Base-by-base conservation (phyloP, 2,329 filamentous ascomycete genomes). In the Davidsoniella virescens region DNA sequence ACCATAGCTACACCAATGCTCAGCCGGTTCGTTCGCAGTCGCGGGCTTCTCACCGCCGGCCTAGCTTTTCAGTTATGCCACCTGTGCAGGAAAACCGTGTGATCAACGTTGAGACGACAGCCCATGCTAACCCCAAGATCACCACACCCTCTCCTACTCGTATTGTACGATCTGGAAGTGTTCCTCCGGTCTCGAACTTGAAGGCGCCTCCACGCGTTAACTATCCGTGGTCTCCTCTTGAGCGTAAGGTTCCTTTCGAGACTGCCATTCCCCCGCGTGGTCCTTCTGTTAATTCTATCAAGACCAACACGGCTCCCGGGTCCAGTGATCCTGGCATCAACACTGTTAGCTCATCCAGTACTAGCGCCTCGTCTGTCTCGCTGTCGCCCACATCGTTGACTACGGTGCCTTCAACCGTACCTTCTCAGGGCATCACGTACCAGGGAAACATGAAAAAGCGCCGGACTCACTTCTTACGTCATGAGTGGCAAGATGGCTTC, bases 381-480 rank as follows among this genome's bases (percentile, higher is more conserved):
- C 33, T 46, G 59, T 74, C n/a, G 71, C 73, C 5, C 70, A 73
- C 25, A 63, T 66, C 33, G 67, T 71, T 52, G 75, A 75, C 57
- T 71, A 73, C 14, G 77, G 73, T 72, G 70, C 56, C 59, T 49
- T 55, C 61, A 51, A 57, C 60, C 57, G 63, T 65, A 52, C 60
- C 63, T 47, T 67, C 71, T 49, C 7, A 29, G 3, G 76, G 78
- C 51, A 66, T 82, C 55, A 76, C 77, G 33, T 85, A 88, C 64
- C 77, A 84, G 46, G 92, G 92, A 1, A 87, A 81, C 65, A 94
- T 98, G 79, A 88, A 87, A 72, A 94, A 94, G 72, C 85, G 90
- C 61, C 87, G 87, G 68, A 93, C 83, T 33, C 80, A 80, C 60
- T 80, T 94, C 70, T 76, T 94, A 54, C 84, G 87, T 41, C 85